A percentile compares a stretch with the other conserved stretches of the same genome.
Evolutionary conservation across 75 land plant genomes (phyloP).

Genomic region (Ceratopteris richardii): DNA sequence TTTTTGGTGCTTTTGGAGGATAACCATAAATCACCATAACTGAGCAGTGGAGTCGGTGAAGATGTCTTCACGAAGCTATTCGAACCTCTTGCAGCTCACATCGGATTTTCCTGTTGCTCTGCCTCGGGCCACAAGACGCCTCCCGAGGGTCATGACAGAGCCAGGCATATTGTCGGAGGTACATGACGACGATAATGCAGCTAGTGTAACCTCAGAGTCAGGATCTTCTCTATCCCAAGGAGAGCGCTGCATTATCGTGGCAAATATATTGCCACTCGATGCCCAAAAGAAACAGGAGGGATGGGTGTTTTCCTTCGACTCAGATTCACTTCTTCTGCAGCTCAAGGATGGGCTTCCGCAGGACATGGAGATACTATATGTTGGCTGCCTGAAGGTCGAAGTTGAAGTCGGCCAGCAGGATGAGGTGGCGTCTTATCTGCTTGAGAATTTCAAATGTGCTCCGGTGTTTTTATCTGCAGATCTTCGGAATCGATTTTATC

Average conservation of each 20-base stretch:
- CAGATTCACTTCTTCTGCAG: constrained; percentile 39
- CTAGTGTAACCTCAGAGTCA: constrained; percentile 28
- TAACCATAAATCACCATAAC: too few relatives aligned
- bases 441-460: constrained; percentile 40
- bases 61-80: constrained; percentile 41
- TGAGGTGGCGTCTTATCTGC: constrained; percentile 36
- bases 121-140: constrained; percentile 10
- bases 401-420: constrained; percentile 37
- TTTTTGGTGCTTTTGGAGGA: too few relatives aligned
- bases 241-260: constrained; percentile 39
- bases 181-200: constrained; percentile 24
- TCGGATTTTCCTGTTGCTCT: constrained; percentile 13
- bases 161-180: constrained; percentile 39
- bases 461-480: constrained; percentile 42
- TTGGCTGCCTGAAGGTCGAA: constrained; percentile 41
- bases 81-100: constrained; percentile 46
- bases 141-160: constrained; percentile 45
- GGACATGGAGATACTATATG: constrained; percentile 48
- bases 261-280: constrained; percentile 40
- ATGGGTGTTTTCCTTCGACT: constrained; percentile 42
- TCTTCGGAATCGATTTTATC: constrained; percentile 26
- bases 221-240: constrained; percentile 30
- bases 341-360: constrained; percentile 51
- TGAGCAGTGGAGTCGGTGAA: too few relatives aligned
- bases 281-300: constrained; percentile 35